These are phyloP conservation scores for Saccharomyces hybrid DNA, from an alignment of 1,139 yeast genomes.

Conservation along the genomic window DNA sequence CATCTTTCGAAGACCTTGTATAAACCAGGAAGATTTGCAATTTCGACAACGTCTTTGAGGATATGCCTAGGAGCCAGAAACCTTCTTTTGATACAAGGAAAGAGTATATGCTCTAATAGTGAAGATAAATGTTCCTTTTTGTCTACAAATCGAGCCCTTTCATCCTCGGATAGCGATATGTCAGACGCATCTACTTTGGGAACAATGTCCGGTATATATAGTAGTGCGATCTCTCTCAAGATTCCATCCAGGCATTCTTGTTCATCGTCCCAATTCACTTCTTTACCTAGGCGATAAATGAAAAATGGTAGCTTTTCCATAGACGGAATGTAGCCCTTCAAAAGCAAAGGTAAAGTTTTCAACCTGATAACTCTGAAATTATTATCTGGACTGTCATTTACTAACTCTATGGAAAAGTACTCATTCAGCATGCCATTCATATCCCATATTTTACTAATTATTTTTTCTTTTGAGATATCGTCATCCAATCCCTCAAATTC, in stretches of 20 bases:
- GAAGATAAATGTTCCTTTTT: conserved; percentile 29
- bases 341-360: conserved; percentile 55
- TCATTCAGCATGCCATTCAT: conserved; percentile 77
- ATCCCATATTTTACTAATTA: conserved; percentile 31
- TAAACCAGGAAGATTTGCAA: conserved; percentile 87
- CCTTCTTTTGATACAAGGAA: conserved; percentile 58
- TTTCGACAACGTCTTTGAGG: conserved; percentile 56
- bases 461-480: conserved; percentile 16
- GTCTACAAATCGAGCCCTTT: conserved; percentile 11
- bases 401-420: conserved; percentile 55
- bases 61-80: conserved; percentile 59
- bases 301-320: conserved; percentile 60
- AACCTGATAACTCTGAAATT: conserved; percentile 33
- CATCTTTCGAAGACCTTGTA: conserved; percentile 92
- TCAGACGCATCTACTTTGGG: conserved; percentile 6
- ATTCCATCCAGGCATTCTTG: conserved; percentile 58
- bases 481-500: conserved; percentile 13
- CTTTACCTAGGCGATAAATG: conserved; percentile 51
- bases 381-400: conserved; percentile 24
- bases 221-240: conserved; percentile 58
- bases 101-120: conserved; percentile 48
- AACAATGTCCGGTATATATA: conserved; percentile 52
- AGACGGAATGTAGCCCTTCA: conserved; percentile 57
- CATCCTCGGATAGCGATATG: conserved; percentile 20
- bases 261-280: conserved; percentile 61